Conservation (phyloP, 257 asterid genomes). For the Gardenia jasminoides region DNA sequence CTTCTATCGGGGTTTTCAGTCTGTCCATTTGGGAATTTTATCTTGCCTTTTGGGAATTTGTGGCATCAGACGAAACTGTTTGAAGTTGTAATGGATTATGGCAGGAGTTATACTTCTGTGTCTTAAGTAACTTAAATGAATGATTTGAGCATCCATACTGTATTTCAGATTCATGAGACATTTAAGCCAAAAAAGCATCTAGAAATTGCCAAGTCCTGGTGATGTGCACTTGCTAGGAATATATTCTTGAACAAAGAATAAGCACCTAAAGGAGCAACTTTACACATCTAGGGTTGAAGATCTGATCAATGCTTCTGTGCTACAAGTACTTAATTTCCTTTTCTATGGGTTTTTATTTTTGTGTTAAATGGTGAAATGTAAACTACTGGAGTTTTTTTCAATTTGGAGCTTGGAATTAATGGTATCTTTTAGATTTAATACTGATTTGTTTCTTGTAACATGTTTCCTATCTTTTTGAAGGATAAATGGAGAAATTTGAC, state of each 20-base stretch:
- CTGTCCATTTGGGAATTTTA: background rate
- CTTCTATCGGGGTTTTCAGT: background rate
- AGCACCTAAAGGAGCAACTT: background rate
- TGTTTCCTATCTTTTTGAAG: slow-evolving; percentile 28
- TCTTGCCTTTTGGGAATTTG: too few species aligned
- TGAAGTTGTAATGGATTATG: background rate
- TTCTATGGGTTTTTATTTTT: background rate
- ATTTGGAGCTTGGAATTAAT: background rate
- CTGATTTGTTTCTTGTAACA: background rate
- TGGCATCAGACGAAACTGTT: background rate
- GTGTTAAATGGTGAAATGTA: background rate
- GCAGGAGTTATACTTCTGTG: too few species aligned
- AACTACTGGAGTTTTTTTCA: background rate
- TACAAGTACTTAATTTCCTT: background rate
- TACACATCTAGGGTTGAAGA: background rate
- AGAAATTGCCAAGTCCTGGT: background rate
- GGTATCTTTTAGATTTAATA: background rate
- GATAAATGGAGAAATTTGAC: slow-evolving; percentile 94
- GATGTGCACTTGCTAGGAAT: background rate
- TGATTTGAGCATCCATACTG: background rate
- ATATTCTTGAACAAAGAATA: background rate
- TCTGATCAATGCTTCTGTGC: background rate
- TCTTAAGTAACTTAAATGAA: background rate
- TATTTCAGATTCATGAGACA: background rate
- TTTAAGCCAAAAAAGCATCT: background rate